Percentiles rank a stretch among this genome's conserved stretches.
Evolutionary conservation across 495 filamentous ascomycete genomes (phyloP).

Genomic region (Choiromyces venosus): DNA sequence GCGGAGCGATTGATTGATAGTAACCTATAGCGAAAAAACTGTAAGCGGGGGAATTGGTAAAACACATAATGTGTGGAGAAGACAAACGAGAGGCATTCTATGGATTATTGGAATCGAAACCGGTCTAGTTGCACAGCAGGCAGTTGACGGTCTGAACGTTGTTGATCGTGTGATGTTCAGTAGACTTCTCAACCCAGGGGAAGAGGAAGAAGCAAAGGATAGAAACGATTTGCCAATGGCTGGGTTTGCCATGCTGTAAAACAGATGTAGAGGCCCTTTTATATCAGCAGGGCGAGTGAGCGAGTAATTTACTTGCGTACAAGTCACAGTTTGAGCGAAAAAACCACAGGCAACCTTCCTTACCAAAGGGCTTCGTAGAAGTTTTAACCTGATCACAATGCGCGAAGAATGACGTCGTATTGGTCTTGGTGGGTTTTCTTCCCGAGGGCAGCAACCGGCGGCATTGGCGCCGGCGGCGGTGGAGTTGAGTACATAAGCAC

Average conservation of each 20-base stretch:
- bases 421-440: background rate
- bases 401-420: conserved; percentile 25
- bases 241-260: conserved; percentile 8
- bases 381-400: conserved; percentile 19
- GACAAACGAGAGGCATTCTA: conserved; percentile 38
- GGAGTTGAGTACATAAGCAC: background rate
- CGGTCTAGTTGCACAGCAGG: conserved; percentile 14
- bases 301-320: background rate
- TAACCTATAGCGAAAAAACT: conserved; percentile 23
- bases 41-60: conserved; percentile 5
- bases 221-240: conserved; percentile 20
- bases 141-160: conserved; percentile 7
- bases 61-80: background rate
- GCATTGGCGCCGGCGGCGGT: no score
- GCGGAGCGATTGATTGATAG: conserved; percentile 39
- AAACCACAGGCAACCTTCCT: background rate
- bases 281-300: conserved; percentile 5
- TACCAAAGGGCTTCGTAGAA: background rate
- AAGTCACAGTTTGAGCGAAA: background rate
- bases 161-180: conserved; percentile 18
- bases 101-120: conserved; percentile 34
- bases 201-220: conserved; percentile 12
- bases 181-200: background rate
- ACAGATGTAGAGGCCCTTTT: conserved; percentile 9
- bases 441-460: background rate